Evolutionary conservation across 768 basidiomycete species (phyloP).

Genomic region (Tulasnella sp.): DNA sequence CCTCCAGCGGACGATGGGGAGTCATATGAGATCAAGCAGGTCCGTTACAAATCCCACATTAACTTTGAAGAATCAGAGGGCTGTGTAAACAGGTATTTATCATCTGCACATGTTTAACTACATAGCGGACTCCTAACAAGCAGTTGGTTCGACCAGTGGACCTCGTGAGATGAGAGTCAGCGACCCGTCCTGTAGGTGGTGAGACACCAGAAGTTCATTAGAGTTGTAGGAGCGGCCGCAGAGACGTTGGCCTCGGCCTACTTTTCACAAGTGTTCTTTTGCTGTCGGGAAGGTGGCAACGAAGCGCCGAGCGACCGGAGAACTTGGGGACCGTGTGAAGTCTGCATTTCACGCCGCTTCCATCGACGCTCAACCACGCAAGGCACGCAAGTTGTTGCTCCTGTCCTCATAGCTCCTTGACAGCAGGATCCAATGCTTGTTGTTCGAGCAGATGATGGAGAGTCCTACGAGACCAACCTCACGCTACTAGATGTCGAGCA

Average conservation of each 20-base stretch:
- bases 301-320: not conserved
- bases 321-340: not conserved
- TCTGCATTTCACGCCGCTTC: not conserved
- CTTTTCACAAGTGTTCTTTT: not conserved
- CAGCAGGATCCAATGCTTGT: constrained; percentile 12
- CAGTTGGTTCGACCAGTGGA: too few species aligned
- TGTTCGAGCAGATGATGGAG: constrained; percentile 5
- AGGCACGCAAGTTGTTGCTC: not conserved
- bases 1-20: too few species aligned
- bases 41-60: too few species aligned
- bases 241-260: too few species aligned
- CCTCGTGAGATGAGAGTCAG: too few species aligned
- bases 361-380: not conserved
- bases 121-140: too few species aligned
- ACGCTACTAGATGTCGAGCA: constrained; percentile 15
- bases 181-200: too few species aligned
- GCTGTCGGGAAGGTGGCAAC: not conserved
- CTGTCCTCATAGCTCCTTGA: not conserved
- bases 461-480: not conserved
- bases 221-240: too few species aligned
- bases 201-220: too few species aligned
- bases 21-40: not conserved
- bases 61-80: too few species aligned
- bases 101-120: too few species aligned
- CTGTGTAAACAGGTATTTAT: too few species aligned